Evolutionary conservation across 2,329 filamentous ascomycete genomes (phyloP), one percentile per base, ranked within the genome.

Genomic region (Neonectria neomacrospora): DNA sequence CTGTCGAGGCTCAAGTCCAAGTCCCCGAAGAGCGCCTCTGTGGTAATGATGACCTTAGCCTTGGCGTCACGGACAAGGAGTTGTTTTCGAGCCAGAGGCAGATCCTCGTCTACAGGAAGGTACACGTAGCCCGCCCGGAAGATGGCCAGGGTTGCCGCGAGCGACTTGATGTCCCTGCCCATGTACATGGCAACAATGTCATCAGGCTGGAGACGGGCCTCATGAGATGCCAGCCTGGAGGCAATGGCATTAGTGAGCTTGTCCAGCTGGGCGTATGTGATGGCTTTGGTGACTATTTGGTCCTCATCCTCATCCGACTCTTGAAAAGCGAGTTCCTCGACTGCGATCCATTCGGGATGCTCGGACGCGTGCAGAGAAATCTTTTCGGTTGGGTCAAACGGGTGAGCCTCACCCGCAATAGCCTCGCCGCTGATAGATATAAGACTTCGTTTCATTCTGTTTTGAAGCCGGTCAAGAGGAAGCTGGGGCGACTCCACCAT

Each of bases 101-200:
- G 84, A 11, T 81, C 83, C 2, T 86, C 85, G 71, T 91, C 88
- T 41, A 91, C 80, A 2, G 88, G 87, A 39, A 90, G 80, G 73
- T 88, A 90, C 5, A 86, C 84, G 74, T 85, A 88, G 1, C 88
- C 88, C 34, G 86, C 82, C 73, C 90, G 90, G 57, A 90, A 75
- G 54, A 90, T 85, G 18, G 87, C 88, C n/a, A 90, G 75, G 53
- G 89, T 89, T 2, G 86, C 84, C 66, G 90, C 87, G 1, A 86
- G 87, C 1, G 88, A 88, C 73, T 89, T 85, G 1, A 87, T 83
- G 63, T 85, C 88, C 69, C 90, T 90, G 48, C 87, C 85, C 66
- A 90, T 89, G 69, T 86, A 89, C 16, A 90, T 81, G 3, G 82
- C 87, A 39, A 91, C 77, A 2, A 89, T 79, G 48, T 79, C 77